These are phyloP conservation scores for Cinchona pubescens DNA, from an alignment of 257 asterid genomes.

Conservation along the genomic window DNA sequence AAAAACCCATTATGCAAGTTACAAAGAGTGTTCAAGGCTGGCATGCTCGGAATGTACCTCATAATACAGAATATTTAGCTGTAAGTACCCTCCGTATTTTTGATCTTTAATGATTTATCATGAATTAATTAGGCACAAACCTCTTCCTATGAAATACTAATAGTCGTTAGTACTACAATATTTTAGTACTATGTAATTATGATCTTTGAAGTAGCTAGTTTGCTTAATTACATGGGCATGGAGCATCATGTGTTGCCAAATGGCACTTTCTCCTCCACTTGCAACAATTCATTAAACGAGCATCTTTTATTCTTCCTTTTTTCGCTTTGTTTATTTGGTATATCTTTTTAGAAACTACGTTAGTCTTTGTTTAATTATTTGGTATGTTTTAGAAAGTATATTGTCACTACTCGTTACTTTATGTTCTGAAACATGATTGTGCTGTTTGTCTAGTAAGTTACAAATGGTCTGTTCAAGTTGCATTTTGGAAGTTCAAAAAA, in stretches of 20 bases:
- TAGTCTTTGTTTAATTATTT: no score
- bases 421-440: no score
- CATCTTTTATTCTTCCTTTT: neutral
- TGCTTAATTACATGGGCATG: neutral
- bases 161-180: neutral
- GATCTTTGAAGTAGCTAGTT: neutral
- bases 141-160: neutral
- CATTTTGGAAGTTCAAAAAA: no score
- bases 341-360: no score
- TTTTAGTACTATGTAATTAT: neutral
- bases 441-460: no score
- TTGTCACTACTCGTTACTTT: no score
- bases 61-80: slow-evolving; percentile 18
- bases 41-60: slow-evolving; percentile 1
- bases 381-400: no score
- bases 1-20: no score
- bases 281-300: neutral
- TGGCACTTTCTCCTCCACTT: neutral
- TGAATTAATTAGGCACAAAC: neutral
- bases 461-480: no score
- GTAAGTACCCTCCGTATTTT: neutral
- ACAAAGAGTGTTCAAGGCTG: no score
- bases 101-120: neutral
- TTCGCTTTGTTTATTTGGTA: no score
- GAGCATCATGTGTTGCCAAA: neutral